Evolutionary conservation across 805 yeast genomes (phyloP), one percentile per base, ranked within the genome.

Genomic region (Kodamaea kaohsiungensis): DNA sequence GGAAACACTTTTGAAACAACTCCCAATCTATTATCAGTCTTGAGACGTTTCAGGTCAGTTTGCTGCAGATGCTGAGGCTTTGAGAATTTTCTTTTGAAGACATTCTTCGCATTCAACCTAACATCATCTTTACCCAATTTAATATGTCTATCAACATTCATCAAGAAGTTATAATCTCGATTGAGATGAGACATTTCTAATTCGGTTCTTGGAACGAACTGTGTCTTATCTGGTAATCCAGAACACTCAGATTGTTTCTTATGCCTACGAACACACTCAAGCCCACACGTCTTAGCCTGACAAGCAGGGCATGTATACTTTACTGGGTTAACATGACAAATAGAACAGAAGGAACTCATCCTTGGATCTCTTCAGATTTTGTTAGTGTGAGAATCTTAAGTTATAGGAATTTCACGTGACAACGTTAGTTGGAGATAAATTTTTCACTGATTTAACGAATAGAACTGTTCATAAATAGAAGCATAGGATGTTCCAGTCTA

Each of bases 281-380:
- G 65, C 0, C 88, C 83, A 65, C 98, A 92, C 0, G 93, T 87
- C 53, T 71, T 77, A 3, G 73, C 66, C 5, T 72, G 70, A 64
- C 98, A 92, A 15, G 87, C 86, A 0, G 97, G 97, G 67, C 98
- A 92, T 12, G 79, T 84, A 66, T 92, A 92, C 62, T 86, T 88
- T 53, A 77, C 73, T 10, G 58, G 58, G 39, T 67, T 65, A n/a
- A 63, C 58, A 15, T 69, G 71, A 55, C 80, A 76, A 40, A 76
- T 65, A 13, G 40, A 38, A 17, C 51, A 48, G 45, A 27, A 30
- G 35, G 35, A 30, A 30, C 35, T 30, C 35, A 30, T 30, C 35
- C 35, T 30, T 30, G 35, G 33, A 9, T 30, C 10, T 3, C 35
- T 30, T 30, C 13, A n/a, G n/a, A n/a, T n/a, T n/a, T n/a, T n/a